Evolutionary conservation across 2,329 filamentous ascomycete genomes (phyloP), one percentile per base, ranked within the genome.

Genomic region (Ophiostoma fasciatum): DNA sequence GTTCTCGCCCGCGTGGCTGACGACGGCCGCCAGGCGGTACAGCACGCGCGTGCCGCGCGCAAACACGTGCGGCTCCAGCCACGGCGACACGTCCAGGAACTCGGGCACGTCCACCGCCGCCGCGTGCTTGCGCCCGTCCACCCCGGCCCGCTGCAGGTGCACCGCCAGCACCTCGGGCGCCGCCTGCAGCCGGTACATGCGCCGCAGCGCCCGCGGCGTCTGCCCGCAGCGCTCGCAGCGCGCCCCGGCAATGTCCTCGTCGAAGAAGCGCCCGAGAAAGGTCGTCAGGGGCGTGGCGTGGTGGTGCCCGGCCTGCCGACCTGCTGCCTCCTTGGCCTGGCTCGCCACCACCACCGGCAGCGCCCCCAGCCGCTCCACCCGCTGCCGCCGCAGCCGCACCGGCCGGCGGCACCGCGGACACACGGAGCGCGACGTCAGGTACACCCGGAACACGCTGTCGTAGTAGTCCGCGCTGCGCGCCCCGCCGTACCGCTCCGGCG

Each of bases 51-150:
- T 37, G 18, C 33, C 31, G 2, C 26, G 26, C 10, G 28, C 39
- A 10, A 32, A 42, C 19, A 37, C 33, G 25, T 42, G 36, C 11
- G 31, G 42, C 36, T 45, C 42, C 3, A 46, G 37, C 33, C 34
- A 45, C 10, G 19, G 33, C 21, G 40, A 34, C 10, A 46, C 35
- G 23, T 46, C 44, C n/a, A 46, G 28, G 17, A 29, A 37, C 35
- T 41, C 38, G 17, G 37, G 34, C 12, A 37, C 20, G 9, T 40
- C 38, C 12, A 46, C 36, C 4, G 18, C 8, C n/a, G 15, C 14
- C 14, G 13, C 11, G 5, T 14, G 23, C 34, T 39, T 44, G 1
- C 3, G 13, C 5, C 2, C n/a, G 22, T 35, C 25, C 3, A 5
- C 8, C 7, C 14, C 9, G 7, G 35, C 13, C 15, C 43, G 42